These are phyloP conservation scores for Ogataea neopini DNA, from an alignment of 805 yeast species.

Conservation along the genomic window DNA sequence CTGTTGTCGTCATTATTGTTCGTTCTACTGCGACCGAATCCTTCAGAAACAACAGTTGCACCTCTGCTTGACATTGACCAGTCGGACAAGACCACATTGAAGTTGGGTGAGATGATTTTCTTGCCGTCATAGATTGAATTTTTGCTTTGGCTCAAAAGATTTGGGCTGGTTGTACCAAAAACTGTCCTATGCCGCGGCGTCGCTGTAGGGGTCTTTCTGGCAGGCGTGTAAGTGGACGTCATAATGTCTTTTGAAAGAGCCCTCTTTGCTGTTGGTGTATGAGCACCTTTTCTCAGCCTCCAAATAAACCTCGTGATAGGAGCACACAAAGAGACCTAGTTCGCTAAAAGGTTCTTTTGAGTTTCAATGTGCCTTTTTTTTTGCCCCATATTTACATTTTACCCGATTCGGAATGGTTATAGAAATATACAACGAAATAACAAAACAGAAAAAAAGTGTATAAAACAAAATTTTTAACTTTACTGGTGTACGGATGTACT, in stretches of 20 bases:
- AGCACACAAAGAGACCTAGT: neutral
- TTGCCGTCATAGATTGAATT: conserved; percentile 33
- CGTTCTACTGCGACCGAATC: neutral
- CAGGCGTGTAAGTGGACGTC: conserved; percentile 13
- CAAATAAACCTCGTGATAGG: no score
- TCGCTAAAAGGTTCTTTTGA: neutral
- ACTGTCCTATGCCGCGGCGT: conserved; percentile 33
- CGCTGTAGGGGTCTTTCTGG: conserved; percentile 11
- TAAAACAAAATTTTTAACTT: neutral
- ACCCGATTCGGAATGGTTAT: conserved; percentile 18
- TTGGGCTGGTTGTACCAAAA: conserved; percentile 35
- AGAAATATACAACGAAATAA: neutral
- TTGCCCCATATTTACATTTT: conserved; percentile 19
- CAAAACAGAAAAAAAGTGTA: neutral
- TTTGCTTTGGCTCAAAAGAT: conserved; percentile 27
- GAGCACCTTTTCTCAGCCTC: neutral
- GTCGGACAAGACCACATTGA: conserved; percentile 37
- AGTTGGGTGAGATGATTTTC: conserved; percentile 36
- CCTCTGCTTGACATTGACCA: conserved; percentile 30
- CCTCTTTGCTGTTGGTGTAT: neutral
- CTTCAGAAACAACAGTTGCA: neutral
- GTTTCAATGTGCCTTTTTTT: conserved; percentile 3
- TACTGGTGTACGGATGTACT: neutral
- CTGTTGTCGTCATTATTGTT: conserved; percentile 14
- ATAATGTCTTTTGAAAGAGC: neutral